Percentiles rank a stretch among this genome's conserved stretches.
Evolutionary conservation across 176 grass and related monocot species (phyloP).

Genomic region (Paspalum notatum): DNA sequence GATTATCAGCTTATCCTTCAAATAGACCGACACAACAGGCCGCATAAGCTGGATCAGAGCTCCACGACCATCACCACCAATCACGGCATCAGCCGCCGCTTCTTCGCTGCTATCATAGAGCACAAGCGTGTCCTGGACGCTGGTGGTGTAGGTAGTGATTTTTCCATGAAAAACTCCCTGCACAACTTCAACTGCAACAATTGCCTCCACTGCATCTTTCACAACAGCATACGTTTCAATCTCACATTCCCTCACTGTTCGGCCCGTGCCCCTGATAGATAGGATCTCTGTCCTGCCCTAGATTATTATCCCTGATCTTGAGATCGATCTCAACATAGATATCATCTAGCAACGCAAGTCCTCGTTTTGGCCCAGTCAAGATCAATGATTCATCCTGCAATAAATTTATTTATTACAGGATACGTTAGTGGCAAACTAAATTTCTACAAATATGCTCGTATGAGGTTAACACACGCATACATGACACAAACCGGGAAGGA

Average conservation of each 20-base stretch:
- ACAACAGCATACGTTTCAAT: background rate
- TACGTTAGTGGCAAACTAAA: background rate
- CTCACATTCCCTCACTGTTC: background rate
- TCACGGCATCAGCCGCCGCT: background rate
- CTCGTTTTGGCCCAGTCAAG: constrained; percentile 8
- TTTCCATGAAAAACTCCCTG: background rate
- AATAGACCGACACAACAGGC: background rate
- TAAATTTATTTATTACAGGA: background rate
- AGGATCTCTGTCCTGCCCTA: background rate
- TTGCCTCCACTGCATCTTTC: background rate
- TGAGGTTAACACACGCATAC: background rate
- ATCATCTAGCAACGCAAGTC: background rate
- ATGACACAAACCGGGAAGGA: background rate
- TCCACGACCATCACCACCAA: background rate
- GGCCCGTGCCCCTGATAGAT: background rate
- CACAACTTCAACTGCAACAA: background rate
- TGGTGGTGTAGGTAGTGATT: background rate
- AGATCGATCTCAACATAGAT: constrained; percentile 4
- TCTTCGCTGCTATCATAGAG: background rate
- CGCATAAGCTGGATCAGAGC: background rate
- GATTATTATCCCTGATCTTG: background rate
- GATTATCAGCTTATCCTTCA: background rate
- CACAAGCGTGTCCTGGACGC: background rate
- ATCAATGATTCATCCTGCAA: background rate
- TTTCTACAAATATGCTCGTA: background rate